Percentiles rank a stretch among this genome's conserved stretches.
Conservation (phyloP, 352 stramenopile genomes). For the Globisporangium spiculum region DNA sequence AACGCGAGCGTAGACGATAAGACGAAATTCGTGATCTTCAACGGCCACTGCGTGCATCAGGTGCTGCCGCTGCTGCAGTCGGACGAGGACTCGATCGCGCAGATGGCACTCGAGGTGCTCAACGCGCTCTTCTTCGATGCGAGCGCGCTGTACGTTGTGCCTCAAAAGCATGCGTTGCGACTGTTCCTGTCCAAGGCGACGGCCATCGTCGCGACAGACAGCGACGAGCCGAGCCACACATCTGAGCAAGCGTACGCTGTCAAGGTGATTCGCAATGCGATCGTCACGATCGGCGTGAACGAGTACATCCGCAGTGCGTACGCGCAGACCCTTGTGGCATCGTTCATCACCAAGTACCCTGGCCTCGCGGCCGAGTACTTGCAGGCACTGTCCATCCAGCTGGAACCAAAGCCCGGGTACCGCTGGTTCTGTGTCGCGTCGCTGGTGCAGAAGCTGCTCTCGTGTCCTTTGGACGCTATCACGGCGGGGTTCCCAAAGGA, state of each 20-base stretch:
- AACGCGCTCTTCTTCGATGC: slow-evolving; percentile 58
- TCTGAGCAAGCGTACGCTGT: slow-evolving; percentile 47
- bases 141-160: slow-evolving; percentile 52
- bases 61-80: slow-evolving; percentile 66
- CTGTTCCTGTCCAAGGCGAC: slow-evolving; percentile 48
- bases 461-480: slow-evolving; percentile 42
- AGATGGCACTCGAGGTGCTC: slow-evolving; percentile 39
- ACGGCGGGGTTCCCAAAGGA: slow-evolving; percentile 21
- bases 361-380: slow-evolving; percentile 62
- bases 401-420: slow-evolving; percentile 72
- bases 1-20: slow-evolving; percentile 53
- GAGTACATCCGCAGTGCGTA: slow-evolving; percentile 49
- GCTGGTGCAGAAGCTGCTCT: slow-evolving; percentile 66
- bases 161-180: slow-evolving; percentile 35
- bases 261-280: slow-evolving; percentile 63
- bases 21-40: slow-evolving; percentile 62
- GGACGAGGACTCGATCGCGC: slow-evolving; percentile 39
- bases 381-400: slow-evolving; percentile 44
- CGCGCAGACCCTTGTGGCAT: slow-evolving; percentile 51
- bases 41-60: slow-evolving; percentile 58
- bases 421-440: slow-evolving; percentile 79
- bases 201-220: background rate
- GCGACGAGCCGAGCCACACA: slow-evolving; percentile 22
- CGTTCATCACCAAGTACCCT: slow-evolving; percentile 62
- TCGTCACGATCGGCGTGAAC: slow-evolving; percentile 65